Evolutionary conservation across 1,139 yeast species (phyloP).

Genomic region (Hemisphaericaspora lyxosophila): DNA sequence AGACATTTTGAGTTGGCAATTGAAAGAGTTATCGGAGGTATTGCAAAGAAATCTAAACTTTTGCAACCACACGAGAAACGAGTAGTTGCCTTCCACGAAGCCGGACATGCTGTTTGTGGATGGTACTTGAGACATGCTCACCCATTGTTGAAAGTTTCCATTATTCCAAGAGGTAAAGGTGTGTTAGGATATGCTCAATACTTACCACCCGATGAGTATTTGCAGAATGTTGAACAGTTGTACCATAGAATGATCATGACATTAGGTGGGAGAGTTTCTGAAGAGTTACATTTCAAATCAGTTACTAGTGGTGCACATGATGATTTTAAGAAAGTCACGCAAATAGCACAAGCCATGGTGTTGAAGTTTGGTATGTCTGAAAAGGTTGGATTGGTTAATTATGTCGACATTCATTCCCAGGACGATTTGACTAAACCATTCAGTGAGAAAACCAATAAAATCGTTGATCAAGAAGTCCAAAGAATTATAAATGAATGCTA

Average conservation of each 20-base stretch:
- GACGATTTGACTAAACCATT: slow-evolving; percentile 82
- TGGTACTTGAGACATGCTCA: slow-evolving; percentile 91
- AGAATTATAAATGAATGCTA: slow-evolving; percentile 80
- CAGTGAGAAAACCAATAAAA: slow-evolving; percentile 79
- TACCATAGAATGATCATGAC: slow-evolving; percentile 95
- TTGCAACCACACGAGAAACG: slow-evolving; percentile 80
- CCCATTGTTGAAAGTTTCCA: slow-evolving; percentile 90
- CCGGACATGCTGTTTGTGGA: slow-evolving; percentile 98
- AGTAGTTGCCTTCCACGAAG: slow-evolving; percentile 95
- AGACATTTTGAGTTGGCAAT: slow-evolving; percentile 92
- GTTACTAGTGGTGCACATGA: slow-evolving; percentile 96
- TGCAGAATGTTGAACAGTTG: slow-evolving; percentile 76
- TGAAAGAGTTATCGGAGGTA: slow-evolving; percentile 95
- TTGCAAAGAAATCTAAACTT: slow-evolving; percentile 86
- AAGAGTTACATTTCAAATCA: slow-evolving; percentile 82
- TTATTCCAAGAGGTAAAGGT: slow-evolving; percentile 95
- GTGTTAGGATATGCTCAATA: slow-evolving; percentile 98
- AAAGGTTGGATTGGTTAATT: slow-evolving; percentile 79
- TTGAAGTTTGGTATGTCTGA: slow-evolving; percentile 88
- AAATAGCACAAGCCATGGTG: slow-evolving; percentile 93
- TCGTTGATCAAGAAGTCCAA: slow-evolving; percentile 82
- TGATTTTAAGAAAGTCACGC: slow-evolving; percentile 95
- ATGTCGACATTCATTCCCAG: slow-evolving; percentile 52
- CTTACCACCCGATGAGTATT: slow-evolving; percentile 88
- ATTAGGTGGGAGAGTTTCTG: slow-evolving; percentile 93